A percentile compares a stretch with the other conserved stretches of the same genome.
Conservation (phyloP, 2,329 filamentous ascomycete genomes). For the Aureobasidium uvarum region DNA sequence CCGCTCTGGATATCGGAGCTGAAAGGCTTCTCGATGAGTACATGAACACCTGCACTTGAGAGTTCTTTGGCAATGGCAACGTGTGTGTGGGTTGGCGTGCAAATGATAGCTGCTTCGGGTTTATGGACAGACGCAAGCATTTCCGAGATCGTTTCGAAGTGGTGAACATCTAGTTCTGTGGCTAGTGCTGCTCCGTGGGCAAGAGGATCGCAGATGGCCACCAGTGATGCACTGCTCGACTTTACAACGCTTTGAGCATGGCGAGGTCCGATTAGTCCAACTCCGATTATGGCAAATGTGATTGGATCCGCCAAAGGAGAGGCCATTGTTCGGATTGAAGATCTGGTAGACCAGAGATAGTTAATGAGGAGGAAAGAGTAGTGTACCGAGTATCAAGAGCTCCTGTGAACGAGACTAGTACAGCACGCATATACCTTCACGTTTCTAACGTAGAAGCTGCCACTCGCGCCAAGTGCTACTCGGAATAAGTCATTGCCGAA, state of each 20-base stretch:
- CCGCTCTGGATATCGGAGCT: background rate
- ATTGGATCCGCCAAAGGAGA: background rate
- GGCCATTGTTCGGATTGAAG: too few relatives aligned
- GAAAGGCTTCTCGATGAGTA: background rate
- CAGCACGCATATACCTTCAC: too few relatives aligned
- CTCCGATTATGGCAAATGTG: slow-evolving; percentile 48
- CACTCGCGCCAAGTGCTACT: too few relatives aligned
- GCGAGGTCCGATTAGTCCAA: slow-evolving; percentile 52
- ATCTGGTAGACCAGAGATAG: too few relatives aligned
- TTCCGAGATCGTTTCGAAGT: slow-evolving; percentile 43
- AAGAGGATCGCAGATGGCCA: background rate
- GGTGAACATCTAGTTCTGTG: background rate
- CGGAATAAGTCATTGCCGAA: too few relatives aligned
- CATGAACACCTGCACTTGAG: slow-evolving; percentile 41
- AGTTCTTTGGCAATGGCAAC: slow-evolving; percentile 53
- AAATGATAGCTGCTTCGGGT: slow-evolving; percentile 58
- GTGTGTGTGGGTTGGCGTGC: slow-evolving; percentile 61
- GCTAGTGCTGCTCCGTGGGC: background rate
- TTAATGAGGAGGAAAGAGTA: too few relatives aligned
- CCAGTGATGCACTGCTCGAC: slow-evolving; percentile 38
- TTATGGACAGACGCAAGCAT: slow-evolving; percentile 44
- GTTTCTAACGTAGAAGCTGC: too few relatives aligned
- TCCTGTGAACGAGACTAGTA: too few relatives aligned
- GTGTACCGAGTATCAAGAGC: too few relatives aligned
- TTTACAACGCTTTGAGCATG: slow-evolving; percentile 49